Percentiles rank a stretch among this genome's conserved stretches.
Evolutionary conservation across 805 yeast species (phyloP).

Genomic region (Yarrowia sp.): DNA sequence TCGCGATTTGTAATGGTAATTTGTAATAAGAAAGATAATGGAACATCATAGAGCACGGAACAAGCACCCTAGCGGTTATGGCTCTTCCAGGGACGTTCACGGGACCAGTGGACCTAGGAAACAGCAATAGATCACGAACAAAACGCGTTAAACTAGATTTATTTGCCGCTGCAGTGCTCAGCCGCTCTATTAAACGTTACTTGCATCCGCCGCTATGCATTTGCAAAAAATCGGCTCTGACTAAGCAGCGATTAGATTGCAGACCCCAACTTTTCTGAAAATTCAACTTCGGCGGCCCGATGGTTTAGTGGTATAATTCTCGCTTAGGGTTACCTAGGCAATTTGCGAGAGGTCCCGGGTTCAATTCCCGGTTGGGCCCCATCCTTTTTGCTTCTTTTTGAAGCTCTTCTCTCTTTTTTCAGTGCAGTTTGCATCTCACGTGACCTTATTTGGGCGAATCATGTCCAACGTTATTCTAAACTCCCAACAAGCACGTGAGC

Average conservation of each 20-base stretch:
- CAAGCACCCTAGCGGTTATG: no score
- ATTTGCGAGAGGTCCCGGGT: slow-evolving; percentile 27
- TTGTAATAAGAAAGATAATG: not conserved
- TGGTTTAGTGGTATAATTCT: slow-evolving; percentile 25
- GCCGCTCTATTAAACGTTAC: not conserved
- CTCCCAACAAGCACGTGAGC: not conserved
- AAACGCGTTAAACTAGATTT: no score
- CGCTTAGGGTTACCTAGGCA: slow-evolving; percentile 24
- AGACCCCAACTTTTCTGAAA: not conserved
- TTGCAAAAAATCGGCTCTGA: not conserved
- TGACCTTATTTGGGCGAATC: not conserved
- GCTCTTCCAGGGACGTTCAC: no score
- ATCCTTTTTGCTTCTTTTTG: not conserved
- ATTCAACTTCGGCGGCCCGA: not conserved
- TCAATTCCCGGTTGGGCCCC: slow-evolving; percentile 26
- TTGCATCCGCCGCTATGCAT: no score
- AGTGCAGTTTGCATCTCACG: not conserved
- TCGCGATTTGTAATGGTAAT: not conserved
- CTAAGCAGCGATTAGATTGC: not conserved
- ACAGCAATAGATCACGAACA: no score
- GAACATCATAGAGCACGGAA: no score
- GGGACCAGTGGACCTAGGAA: no score
- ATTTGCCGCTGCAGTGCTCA: no score
- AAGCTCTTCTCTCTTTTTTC: not conserved
- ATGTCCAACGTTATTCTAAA: not conserved